phyloP scores from a whole-genome alignment of 371 early-diverging fungal genomes.

The Chytridiales sp. region DNA sequence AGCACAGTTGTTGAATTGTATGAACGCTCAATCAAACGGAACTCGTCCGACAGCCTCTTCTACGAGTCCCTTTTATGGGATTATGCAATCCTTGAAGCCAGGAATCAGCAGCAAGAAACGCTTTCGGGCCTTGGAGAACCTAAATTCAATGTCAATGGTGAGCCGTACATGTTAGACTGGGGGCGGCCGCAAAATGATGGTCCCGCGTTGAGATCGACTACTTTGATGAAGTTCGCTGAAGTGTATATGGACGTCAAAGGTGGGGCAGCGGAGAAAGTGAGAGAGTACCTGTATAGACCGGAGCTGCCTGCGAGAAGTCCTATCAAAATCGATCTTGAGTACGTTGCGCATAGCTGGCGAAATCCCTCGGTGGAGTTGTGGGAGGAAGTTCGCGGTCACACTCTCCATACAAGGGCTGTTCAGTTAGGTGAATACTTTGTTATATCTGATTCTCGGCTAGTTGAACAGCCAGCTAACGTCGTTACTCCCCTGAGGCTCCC shows the following conservation, averaged over 20 bases:
- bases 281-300: conserved; percentile 21
- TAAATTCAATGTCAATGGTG: conserved; percentile 60
- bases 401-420: background rate
- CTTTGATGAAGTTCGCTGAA: conserved; percentile 52
- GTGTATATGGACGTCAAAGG: conserved; percentile 22
- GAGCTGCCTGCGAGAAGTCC: conserved; percentile 28
- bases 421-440: background rate
- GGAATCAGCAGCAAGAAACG: conserved; percentile 9
- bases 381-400: conserved; percentile 63
- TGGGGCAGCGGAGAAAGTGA: conserved; percentile 1
- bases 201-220: conserved; percentile 22
- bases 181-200: conserved; percentile 81
- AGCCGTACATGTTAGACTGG: conserved; percentile 47
- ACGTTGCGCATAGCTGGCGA: conserved; percentile 38
- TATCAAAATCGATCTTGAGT: conserved; percentile 62
- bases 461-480: background rate
- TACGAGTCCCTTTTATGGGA: conserved; percentile 19
- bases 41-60: background rate
- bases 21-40: background rate
- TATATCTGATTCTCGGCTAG: background rate
- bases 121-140: conserved; percentile 67
- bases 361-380: conserved; percentile 42
- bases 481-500: conserved; percentile 1
- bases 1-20: background rate
- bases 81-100: conserved; percentile 33